A percentile compares a stretch with the other conserved stretches of the same genome.
These are phyloP conservation scores for Cerioporus squamosus DNA, from an alignment of 1,284 basidiomycete genomes.

Conservation along the genomic window DNA sequence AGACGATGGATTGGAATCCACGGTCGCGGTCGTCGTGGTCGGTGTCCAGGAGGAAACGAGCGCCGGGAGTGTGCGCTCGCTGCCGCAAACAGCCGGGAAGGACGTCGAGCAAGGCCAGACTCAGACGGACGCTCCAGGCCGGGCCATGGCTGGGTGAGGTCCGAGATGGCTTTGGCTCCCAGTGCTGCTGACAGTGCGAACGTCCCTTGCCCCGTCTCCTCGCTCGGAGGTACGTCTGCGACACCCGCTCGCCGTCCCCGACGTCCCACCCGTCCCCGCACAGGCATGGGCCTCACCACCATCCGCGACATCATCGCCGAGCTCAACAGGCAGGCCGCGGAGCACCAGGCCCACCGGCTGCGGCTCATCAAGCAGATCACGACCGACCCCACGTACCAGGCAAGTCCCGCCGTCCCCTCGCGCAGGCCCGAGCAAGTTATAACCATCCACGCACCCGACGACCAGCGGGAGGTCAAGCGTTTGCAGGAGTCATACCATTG, in stretches of 20 bases:
- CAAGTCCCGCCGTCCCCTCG: conserved; percentile 1
- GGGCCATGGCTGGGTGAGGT: background rate
- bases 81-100: conserved; percentile 12
- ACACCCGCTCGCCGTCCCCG: background rate
- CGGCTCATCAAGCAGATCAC: conserved; percentile 24
- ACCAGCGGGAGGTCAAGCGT: conserved; percentile 23
- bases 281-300: conserved; percentile 20
- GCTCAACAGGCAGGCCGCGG: conserved; percentile 25
- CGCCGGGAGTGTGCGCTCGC: conserved; percentile 5
- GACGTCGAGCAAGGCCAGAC: conserved; percentile 12
- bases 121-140: conserved; percentile 11
- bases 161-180: no score
- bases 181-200: background rate
- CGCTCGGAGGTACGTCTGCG: background rate
- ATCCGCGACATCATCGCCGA: conserved; percentile 26
- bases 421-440: background rate
- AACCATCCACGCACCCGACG: conserved; percentile 1
- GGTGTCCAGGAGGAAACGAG: conserved; percentile 1
- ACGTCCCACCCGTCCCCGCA: background rate
- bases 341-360: conserved; percentile 23
- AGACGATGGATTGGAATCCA: background rate
- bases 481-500: conserved; percentile 18
- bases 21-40: background rate
- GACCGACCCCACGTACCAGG: conserved; percentile 24
- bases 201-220: conserved; percentile 1